Evolutionary conservation across 2,329 filamentous ascomycete genomes (phyloP).

Genomic region (Colletotrichum tanaceti): DNA sequence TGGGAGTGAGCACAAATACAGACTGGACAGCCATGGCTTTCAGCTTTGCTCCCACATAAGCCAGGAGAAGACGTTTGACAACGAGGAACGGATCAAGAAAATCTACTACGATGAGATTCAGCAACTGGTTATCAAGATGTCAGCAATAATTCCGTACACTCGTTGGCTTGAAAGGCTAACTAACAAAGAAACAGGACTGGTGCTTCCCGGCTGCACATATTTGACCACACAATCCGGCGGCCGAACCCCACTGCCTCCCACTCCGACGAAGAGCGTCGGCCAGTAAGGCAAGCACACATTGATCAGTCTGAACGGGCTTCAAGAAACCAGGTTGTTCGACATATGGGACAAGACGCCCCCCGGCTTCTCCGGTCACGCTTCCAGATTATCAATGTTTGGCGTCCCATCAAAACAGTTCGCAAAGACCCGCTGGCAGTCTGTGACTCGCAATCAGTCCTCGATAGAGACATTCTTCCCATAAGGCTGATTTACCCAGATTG

Average conservation of each 20-base stretch:
- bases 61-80: constrained; percentile 54
- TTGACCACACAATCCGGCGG: constrained; percentile 69
- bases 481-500: constrained; percentile 64
- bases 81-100: constrained; percentile 71
- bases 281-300: constrained; percentile 65
- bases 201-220: constrained; percentile 66
- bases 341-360: constrained; percentile 56
- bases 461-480: constrained; percentile 61
- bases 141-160: constrained; percentile 39
- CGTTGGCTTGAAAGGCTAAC: not conserved
- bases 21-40: constrained; percentile 55
- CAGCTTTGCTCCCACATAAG: constrained; percentile 48
- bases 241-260: constrained; percentile 38
- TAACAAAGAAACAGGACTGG: constrained; percentile 68
- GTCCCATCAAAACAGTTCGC: constrained; percentile 61
- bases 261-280: constrained; percentile 64
- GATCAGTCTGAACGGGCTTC: constrained; percentile 55
- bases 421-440: constrained; percentile 67
- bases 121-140: constrained; percentile 70
- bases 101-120: constrained; percentile 81
- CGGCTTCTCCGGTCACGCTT: constrained; percentile 58
- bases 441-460: constrained; percentile 60
- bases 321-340: too few species aligned
- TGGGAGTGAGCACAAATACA: constrained; percentile 51
- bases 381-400: constrained; percentile 67